Conservation (phyloP, 768 basidiomycete genomes). For the Panaeolus cyanescens region DNA sequence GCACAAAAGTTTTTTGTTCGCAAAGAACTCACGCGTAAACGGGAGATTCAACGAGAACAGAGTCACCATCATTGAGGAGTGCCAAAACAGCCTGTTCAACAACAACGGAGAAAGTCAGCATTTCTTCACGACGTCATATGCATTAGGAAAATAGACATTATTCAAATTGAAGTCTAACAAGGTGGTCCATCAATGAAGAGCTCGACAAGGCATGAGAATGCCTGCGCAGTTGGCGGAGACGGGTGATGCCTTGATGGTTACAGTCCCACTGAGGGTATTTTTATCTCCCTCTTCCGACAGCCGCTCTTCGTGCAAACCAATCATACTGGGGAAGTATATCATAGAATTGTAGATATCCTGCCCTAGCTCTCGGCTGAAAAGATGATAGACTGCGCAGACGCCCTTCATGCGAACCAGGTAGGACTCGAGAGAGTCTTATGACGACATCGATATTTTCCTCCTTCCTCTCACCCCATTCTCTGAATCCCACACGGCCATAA, state of each 20-base stretch:
- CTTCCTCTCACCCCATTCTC: not conserved
- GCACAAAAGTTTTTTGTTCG: not conserved
- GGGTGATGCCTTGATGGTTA: not conserved
- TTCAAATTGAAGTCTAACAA: not conserved
- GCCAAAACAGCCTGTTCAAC: conserved; percentile 62
- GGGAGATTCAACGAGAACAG: conserved; percentile 81
- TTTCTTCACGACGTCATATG: not conserved
- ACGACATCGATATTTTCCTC: not conserved
- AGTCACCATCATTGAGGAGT: conserved; percentile 77
- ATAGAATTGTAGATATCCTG: not conserved
- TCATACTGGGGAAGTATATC: not conserved
- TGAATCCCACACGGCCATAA: not conserved
- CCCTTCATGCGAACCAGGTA: not conserved
- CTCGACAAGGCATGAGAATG: not conserved
- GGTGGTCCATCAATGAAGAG: not conserved
- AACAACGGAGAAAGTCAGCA: not conserved
- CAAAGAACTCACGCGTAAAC: conserved; percentile 64
- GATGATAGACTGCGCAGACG: not conserved
- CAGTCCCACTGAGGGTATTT: not conserved
- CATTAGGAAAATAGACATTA: not conserved
- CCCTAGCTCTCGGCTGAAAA: not conserved
- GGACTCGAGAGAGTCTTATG: not conserved
- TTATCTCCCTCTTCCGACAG: not conserved
- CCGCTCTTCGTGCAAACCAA: not conserved
- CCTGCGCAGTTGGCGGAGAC: not conserved